A percentile compares a stretch with the other conserved stretches of the same genome.
Conservation (phyloP, 768 basidiomycete species). For the Leccinum longicurvipes region DNA sequence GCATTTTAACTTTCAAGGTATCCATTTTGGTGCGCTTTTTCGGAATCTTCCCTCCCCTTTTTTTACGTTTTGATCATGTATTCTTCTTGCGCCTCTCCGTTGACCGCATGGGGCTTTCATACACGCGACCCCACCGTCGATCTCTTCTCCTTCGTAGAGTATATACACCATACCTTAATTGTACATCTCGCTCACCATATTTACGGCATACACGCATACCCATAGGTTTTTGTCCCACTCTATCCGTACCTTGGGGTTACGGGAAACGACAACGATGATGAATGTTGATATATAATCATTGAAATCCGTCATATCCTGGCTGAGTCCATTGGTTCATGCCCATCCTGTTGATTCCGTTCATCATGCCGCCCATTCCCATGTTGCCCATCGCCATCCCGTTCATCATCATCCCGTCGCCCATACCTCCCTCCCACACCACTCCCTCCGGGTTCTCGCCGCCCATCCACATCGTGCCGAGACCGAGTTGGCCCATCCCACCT, state of each 20-base stretch:
- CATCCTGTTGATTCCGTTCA: conserved; percentile 35
- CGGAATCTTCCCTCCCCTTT: not conserved
- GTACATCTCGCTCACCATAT: conserved; percentile 21
- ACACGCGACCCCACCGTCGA: not conserved
- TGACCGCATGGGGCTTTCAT: conserved; percentile 10
- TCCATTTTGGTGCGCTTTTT: conserved; percentile 1
- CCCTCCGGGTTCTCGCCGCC: conserved; percentile 30
- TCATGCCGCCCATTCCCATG: conserved; percentile 32
- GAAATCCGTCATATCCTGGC: conserved; percentile 32
- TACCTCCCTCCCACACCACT: conserved; percentile 37
- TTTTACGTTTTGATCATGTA: not conserved
- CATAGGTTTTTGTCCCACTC: conserved; percentile 7
- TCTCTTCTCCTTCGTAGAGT: conserved; percentile 38
- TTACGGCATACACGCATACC: conserved; percentile 27
- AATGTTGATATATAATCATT: conserved; percentile 14
- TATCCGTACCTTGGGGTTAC: conserved; percentile 6
- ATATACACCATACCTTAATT: conserved; percentile 39
- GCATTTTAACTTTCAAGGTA: not conserved
- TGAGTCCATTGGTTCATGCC: conserved; percentile 40
- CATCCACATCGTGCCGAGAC: conserved; percentile 34
- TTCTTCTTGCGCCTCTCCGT: conserved; percentile 10
- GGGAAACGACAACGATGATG: conserved; percentile 1
- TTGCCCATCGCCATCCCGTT: conserved; percentile 36
- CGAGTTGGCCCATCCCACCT: conserved; percentile 22
- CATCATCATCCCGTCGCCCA: conserved; percentile 45